Evolutionary conservation across 441 rosid species (phyloP).

Genomic region (Euphorbia schlechtendalii): DNA sequence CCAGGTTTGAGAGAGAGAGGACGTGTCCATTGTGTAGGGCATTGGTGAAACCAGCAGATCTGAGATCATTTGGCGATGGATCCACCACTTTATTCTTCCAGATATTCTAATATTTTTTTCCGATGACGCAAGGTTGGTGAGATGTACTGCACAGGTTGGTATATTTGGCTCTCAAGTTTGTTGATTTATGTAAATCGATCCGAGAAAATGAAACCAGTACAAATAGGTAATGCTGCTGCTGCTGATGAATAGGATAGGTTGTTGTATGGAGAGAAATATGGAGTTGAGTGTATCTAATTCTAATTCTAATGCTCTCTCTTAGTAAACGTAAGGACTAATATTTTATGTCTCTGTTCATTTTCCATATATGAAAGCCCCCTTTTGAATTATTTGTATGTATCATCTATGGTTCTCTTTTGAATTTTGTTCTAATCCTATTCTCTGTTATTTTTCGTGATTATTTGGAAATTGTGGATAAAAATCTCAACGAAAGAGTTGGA

Average conservation of each 20-base stretch:
- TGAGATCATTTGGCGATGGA: constrained; percentile 67
- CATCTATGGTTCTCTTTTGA: not conserved
- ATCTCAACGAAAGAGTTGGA: no score
- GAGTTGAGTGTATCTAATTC: constrained; percentile 24
- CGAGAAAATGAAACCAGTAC: constrained; percentile 18
- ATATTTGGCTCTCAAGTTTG: constrained; percentile 20
- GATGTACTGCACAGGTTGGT: constrained; percentile 20
- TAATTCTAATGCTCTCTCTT: no score
- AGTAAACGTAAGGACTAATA: constrained; percentile 11
- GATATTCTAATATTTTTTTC: constrained; percentile 54
- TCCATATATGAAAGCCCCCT: constrained; percentile 19
- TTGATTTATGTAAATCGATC: not conserved
- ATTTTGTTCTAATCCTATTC: not conserved
- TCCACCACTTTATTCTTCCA: constrained; percentile 69
- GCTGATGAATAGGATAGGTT: constrained; percentile 21
- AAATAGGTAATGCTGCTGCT: constrained; percentile 10
- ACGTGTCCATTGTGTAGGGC: constrained; percentile 74
- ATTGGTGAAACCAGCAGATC: constrained; percentile 62
- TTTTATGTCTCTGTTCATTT: constrained; percentile 19
- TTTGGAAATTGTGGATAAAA: no score
- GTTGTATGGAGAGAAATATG: constrained; percentile 19
- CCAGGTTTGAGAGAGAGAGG: constrained; percentile 77
- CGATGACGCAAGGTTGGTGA: no score
- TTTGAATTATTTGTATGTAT: not conserved
- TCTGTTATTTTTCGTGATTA: no score